These are phyloP conservation scores for Claviceps pazoutovae DNA, from an alignment of 2,329 filamentous ascomycete genomes.

Conservation along the genomic window DNA sequence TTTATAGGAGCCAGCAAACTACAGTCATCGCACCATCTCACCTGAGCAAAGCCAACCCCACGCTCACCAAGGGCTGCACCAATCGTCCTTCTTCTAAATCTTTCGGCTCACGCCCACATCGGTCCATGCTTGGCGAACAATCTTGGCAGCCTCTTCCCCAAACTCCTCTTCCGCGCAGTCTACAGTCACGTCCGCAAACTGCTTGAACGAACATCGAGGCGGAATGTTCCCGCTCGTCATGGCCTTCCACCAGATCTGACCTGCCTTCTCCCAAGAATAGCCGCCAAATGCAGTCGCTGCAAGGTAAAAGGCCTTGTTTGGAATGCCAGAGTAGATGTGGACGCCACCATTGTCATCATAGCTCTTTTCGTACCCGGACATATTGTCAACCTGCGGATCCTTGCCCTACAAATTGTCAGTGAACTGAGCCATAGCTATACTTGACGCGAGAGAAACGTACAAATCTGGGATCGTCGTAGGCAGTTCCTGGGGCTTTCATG, in stretches of 20 bases:
- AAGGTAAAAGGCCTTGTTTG: conserved; percentile 43
- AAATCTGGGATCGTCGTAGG: conserved; percentile 37
- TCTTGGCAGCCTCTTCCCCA: conserved; percentile 26
- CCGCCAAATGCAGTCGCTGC: conserved; percentile 33
- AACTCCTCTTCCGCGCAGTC: conserved; percentile 30
- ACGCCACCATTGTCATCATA: conserved; percentile 38
- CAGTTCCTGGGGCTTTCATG: conserved; percentile 40
- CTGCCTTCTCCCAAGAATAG: conserved; percentile 39
- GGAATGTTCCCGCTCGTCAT: conserved; percentile 30
- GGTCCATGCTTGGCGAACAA: conserved; percentile 32
- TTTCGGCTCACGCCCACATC: conserved; percentile 28
- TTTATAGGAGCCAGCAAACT: not conserved
- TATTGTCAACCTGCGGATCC: conserved; percentile 37
- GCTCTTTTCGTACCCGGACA: conserved; percentile 27
- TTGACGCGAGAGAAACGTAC: conserved; percentile 16
- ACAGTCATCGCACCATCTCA: not conserved
- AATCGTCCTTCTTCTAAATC: conserved; percentile 7
- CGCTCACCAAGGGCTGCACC: conserved; percentile 5
- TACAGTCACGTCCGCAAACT: conserved; percentile 35
- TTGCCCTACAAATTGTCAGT: conserved; percentile 23
- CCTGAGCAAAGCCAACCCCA: not conserved
- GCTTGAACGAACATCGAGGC: conserved; percentile 27
- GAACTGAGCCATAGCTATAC: not conserved
- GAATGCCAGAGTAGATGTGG: conserved; percentile 42
- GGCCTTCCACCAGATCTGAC: conserved; percentile 38